A percentile compares a stretch with the other conserved stretches of the same genome.
Conservation (phyloP, 192 early-diverging fungal species). For the Gaertneriomyces semiglobifer region DNA sequence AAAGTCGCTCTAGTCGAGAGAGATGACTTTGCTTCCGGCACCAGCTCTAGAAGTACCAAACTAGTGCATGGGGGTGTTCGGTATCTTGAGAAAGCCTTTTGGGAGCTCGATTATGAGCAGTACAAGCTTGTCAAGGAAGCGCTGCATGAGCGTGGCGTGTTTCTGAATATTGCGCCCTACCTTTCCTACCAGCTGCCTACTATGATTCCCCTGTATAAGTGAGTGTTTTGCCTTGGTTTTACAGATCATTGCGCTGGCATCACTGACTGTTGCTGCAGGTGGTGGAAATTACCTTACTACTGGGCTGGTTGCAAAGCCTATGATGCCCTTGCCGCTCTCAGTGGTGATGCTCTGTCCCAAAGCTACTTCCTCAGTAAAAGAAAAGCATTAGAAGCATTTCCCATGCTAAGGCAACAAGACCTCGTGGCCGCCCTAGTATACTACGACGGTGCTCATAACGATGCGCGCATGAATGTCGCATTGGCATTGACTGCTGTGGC, state of each 20-base stretch:
- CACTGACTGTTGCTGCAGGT: constrained; percentile 42
- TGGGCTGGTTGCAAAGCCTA: constrained; percentile 93
- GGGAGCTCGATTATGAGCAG: constrained; percentile 92
- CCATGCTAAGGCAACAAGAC: constrained; percentile 85
- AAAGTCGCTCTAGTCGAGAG: constrained; percentile 92
- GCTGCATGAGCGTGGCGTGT: constrained; percentile 89
- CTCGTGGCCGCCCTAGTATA: constrained; percentile 94
- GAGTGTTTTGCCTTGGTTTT: constrained; percentile 23
- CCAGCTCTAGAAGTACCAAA: constrained; percentile 89
- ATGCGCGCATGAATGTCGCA: constrained; percentile 94
- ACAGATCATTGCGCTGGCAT: neutral
- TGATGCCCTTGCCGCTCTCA: constrained; percentile 81
- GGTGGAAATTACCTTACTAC: constrained; percentile 97
- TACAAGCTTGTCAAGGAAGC: constrained; percentile 94
- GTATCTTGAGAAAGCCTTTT: constrained; percentile 94
- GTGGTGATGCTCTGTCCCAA: constrained; percentile 73
- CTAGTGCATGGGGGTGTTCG: constrained; percentile 96
- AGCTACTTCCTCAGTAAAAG: constrained; percentile 79
- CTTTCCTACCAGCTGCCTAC: constrained; percentile 89
- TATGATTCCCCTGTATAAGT: constrained; percentile 90
- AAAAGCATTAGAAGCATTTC: constrained; percentile 87
- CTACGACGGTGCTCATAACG: constrained; percentile 98
- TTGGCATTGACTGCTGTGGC: constrained; percentile 84
- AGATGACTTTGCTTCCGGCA: constrained; percentile 92
- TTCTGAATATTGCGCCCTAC: constrained; percentile 95